A percentile compares a stretch with the other conserved stretches of the same genome.
Conservation (phyloP, 2,329 filamentous ascomycete species). For the Penicillium polonicum region DNA sequence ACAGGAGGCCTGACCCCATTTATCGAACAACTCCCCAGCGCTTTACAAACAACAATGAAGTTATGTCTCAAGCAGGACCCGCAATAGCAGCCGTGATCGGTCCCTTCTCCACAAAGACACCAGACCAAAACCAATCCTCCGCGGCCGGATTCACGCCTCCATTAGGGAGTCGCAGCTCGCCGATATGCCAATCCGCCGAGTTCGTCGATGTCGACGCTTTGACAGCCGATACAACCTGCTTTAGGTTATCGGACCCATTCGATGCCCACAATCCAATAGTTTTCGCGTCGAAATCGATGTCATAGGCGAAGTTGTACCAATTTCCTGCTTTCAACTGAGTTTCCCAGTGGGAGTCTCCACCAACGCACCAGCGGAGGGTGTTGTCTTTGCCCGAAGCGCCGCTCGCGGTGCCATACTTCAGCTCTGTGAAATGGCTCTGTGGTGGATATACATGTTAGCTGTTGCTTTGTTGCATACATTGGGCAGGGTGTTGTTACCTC, state of each 20-base stretch:
- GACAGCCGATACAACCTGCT: slow-evolving; percentile 60
- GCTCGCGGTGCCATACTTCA: slow-evolving; percentile 60
- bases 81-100: slow-evolving; percentile 43
- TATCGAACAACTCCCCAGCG: no score
- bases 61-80: slow-evolving; percentile 24
- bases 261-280: slow-evolving; percentile 70
- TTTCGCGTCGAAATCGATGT: slow-evolving; percentile 64
- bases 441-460: slow-evolving; percentile 32
- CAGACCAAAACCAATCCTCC: slow-evolving; percentile 71
- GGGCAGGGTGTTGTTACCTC: slow-evolving; percentile 23
- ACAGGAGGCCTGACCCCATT: background rate
- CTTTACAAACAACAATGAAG: no score
- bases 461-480: no score
- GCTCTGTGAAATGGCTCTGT: slow-evolving; percentile 71
- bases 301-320: slow-evolving; percentile 76
- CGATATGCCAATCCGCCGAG: slow-evolving; percentile 71
- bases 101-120: slow-evolving; percentile 67
- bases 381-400: slow-evolving; percentile 51
- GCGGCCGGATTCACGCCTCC: slow-evolving; percentile 51
- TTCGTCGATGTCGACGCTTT: slow-evolving; percentile 62
- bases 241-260: slow-evolving; percentile 58
- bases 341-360: slow-evolving; percentile 62
- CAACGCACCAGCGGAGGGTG: slow-evolving; percentile 64
- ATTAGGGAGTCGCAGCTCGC: slow-evolving; percentile 64
- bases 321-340: slow-evolving; percentile 60